Evolutionary conservation across 2,329 filamentous ascomycete species (phyloP).

Genomic region (Phaeosphaeriaceae sp.): DNA sequence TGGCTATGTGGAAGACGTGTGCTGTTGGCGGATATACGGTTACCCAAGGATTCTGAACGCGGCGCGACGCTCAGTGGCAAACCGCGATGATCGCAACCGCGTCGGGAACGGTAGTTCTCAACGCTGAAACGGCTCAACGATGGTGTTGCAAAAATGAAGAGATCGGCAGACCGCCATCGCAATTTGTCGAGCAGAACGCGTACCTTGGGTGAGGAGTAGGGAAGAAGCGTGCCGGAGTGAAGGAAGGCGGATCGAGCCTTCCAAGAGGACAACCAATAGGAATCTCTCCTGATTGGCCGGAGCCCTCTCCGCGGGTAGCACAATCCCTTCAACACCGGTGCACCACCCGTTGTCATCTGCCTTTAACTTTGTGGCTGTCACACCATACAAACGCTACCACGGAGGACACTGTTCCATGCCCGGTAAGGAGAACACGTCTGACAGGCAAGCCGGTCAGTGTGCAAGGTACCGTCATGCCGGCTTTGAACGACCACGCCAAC

Average conservation of each 20-base stretch:
- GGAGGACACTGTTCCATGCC: slow-evolving; percentile 4
- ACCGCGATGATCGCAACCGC: neutral
- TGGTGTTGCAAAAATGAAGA: neutral
- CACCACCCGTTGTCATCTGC: slow-evolving; percentile 1
- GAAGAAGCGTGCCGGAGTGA: neutral
- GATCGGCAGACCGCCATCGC: neutral
- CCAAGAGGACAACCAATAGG: neutral
- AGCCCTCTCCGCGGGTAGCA: neutral
- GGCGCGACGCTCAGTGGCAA: neutral
- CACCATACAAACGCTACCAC: slow-evolving; percentile 3
- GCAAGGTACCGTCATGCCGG: slow-evolving; percentile 15
- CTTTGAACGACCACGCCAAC: slow-evolving; percentile 20
- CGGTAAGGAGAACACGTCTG: slow-evolving; percentile 16
- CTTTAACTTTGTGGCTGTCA: slow-evolving; percentile 8
- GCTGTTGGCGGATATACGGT: neutral
- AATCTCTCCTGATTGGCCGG: neutral
- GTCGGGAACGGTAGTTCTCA: slow-evolving; percentile 1
- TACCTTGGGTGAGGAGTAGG: neutral
- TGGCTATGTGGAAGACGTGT: neutral
- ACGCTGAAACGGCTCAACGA: slow-evolving; percentile 1
- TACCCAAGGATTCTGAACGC: neutral
- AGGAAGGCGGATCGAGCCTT: neutral
- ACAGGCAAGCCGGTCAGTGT: slow-evolving; percentile 10
- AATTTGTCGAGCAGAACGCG: neutral
- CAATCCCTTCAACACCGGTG: neutral